A percentile compares a stretch with the other conserved stretches of the same genome.
Conservation (phyloP, 441 rosid genomes). For the Erysimum cheiri region DNA sequence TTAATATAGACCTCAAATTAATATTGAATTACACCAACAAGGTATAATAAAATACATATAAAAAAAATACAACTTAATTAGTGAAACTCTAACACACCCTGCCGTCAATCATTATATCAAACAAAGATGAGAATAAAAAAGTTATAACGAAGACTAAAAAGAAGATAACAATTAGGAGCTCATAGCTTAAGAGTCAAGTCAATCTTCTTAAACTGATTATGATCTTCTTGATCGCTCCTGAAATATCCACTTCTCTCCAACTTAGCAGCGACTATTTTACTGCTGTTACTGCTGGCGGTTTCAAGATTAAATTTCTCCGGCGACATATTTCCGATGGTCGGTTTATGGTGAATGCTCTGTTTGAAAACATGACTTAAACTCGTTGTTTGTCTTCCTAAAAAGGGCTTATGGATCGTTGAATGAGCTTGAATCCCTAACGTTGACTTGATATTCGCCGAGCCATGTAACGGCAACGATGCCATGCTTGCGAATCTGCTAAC, state of each 20-base stretch:
- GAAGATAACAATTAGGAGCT: conserved; percentile 28
- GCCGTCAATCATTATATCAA: conserved; percentile 38
- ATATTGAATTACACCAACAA: conserved; percentile 40
- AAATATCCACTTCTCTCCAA: conserved; percentile 50
- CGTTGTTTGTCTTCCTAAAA: conserved; percentile 37
- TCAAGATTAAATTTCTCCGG: conserved; percentile 42
- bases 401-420: conserved; percentile 72
- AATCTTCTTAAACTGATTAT: conserved; percentile 66
- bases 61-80: conserved; percentile 24
- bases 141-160: conserved; percentile 17
- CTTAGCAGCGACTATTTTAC: conserved; percentile 44
- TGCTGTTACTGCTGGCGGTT: conserved; percentile 45
- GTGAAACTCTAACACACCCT: conserved; percentile 16
- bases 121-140: conserved; percentile 27
- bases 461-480: conserved; percentile 78
- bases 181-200: conserved; percentile 94
- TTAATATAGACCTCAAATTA: conserved; percentile 29
- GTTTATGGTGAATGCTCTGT: conserved; percentile 56
- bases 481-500: conserved; percentile 57
- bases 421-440: conserved; percentile 70
- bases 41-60: neutral
- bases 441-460: conserved; percentile 52
- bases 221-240: conserved; percentile 54
- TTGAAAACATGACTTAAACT: conserved; percentile 48
- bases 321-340: conserved; percentile 55